Base-by-base conservation (phyloP, 305 asterid species). In the Salvia sclarea region DNA sequence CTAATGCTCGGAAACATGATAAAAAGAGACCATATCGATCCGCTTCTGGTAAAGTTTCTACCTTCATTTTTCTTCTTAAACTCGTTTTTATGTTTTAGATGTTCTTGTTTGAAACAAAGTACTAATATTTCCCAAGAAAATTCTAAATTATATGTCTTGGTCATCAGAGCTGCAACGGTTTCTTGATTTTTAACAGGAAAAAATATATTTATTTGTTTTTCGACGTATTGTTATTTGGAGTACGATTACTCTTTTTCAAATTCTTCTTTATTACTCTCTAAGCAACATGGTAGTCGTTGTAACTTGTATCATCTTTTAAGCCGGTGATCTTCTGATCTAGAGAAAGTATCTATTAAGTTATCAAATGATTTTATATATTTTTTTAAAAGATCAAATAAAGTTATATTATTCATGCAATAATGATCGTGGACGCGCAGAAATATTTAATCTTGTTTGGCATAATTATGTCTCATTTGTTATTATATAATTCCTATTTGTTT, bases 1-100 rank as follows among this genome's bases (percentile, higher is more conserved):
- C n/a, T 82, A 16, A 89, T 89, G 96, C 82, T 89, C 0, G 92
- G 86, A 0, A 85, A 87, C 68, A 90, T 90, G 96, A 86, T 87
- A 20, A 87, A 89, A 64, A 82, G 70, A 70, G 96, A 89, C 59
- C 96, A 87, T 57, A 78, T 89, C 48, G 92, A 89, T 75, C 95
- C 96, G 0, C 43, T 84, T 44, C 43, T 78, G 48, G 95, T 89
- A 77, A 35, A 72, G 80, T 52, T 16, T 18, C 49, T 47, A 44
- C 6, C 25, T 18, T 4, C 3, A 7, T 37, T 37, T 8, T 41
- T 28, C 3, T 28, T 9, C 28, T 41, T 28, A 35, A 0, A 9
- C 0, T 37, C 17, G 4, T 4, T 24, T 55, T 54, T 14, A 3
- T 55, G 3, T 31, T 14, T 8, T 7, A 3, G n/a, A 16, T 56